phyloP scores from a whole-genome alignment of 148 eudicot species.

The Rheum nobile region DNA sequence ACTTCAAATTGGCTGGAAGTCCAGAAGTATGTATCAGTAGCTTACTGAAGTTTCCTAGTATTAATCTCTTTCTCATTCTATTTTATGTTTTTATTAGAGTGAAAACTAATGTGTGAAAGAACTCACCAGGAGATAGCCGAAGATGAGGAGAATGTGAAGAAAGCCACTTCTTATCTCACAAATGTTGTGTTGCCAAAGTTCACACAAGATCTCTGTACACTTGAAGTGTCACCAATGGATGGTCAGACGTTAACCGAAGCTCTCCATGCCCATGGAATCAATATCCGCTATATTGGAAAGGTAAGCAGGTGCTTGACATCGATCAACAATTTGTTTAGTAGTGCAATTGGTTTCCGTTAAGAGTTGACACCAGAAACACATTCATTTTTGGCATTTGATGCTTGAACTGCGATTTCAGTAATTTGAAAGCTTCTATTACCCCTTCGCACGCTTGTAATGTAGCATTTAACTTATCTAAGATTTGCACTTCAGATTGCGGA shows the following conservation, averaged over 20 bases:
- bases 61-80: background rate
- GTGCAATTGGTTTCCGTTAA: background rate
- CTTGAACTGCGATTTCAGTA: background rate
- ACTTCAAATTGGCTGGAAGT: conserved; percentile 76
- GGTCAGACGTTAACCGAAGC: conserved; percentile 99
- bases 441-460: background rate
- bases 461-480: background rate
- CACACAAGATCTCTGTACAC: conserved; percentile 77
- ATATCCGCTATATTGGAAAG: conserved; percentile 89
- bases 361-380: background rate
- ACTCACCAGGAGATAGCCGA: conserved; percentile 67
- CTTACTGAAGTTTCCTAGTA: conserved; percentile 1
- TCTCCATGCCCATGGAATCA: conserved; percentile 96
- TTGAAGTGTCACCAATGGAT: conserved; percentile 99
- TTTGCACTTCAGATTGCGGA: conserved; percentile 61
- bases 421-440: background rate
- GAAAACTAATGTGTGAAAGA: conserved; percentile 6
- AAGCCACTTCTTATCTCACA: conserved; percentile 59
- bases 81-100: background rate
- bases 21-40: conserved; percentile 38
- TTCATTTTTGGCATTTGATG: background rate
- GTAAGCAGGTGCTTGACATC: conserved; percentile 28
- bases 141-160: conserved; percentile 83
- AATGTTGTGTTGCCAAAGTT: conserved; percentile 68
- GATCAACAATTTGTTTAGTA: background rate